Evolutionary conservation across 2,329 filamentous ascomycete genomes (phyloP), one percentile per base, ranked within the genome.

Genomic region (Tricladium varicosporioides): DNA sequence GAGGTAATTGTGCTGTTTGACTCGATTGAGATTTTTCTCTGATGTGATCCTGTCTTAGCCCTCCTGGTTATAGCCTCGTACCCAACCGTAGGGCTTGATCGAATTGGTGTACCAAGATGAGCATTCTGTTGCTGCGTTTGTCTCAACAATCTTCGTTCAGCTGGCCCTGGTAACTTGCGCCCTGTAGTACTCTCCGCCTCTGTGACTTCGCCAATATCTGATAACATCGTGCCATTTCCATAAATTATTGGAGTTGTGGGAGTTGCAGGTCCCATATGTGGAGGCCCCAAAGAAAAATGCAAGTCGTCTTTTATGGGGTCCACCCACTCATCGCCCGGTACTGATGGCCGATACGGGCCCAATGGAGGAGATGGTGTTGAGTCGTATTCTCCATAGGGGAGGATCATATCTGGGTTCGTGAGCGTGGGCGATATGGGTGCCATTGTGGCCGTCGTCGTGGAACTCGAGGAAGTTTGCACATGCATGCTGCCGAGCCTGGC

Each of bases 361-460:
- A 61, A 59, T 36, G 60, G 57, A 44, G 66, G 78, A 57, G 80
- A 75, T 71, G 82, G 74, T 69, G 79, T 75, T 70, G 79, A 77
- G 71, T 81, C 70, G 71, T 79, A 80, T 63, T 85, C 83, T 68
- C 87, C 85, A 70, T 88, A 86, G 59, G 92, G 92, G 52, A 97
- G 77, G 67, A 97, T 96, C 91, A 96, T 92, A 72, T 96, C 92
- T 52, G 92, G 91, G 72, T 96, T 95, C 55, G 91, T 95, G 67
- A 97, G 78, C 2, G 92, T 96, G 48, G 92, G 92, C 58, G 91
- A 95, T 11, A 84, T 85, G 62, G 88, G 86, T 45, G 72, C 56
- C 65, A 69, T 68, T 40, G 60, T 63, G 18, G 61, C 50, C 15
- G 65, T 65, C 16, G 67, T 59, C 44, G 61, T 54, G 51, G 51